A percentile compares a stretch with the other conserved stretches of the same genome.
Conservation (phyloP, 139 green algal genomes). For the Bryopsis sp. region DNA sequence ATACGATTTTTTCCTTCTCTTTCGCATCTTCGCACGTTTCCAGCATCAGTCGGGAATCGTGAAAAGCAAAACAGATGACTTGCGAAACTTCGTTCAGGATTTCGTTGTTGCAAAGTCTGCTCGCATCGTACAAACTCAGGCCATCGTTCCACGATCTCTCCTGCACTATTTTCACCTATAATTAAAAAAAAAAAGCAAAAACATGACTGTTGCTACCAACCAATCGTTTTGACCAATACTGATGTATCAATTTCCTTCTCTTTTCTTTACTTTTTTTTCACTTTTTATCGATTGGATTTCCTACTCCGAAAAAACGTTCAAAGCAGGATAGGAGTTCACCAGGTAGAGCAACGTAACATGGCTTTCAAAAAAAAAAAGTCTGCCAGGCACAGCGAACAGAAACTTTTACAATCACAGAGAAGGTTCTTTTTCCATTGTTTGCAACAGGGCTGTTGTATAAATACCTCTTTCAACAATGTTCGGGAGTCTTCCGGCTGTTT, state of each 20-base stretch:
- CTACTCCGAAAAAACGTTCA: too few relatives aligned
- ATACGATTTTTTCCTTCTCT: slow-evolving; percentile 82
- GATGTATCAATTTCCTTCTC: too few relatives aligned
- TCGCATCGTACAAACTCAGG: slow-evolving; percentile 78
- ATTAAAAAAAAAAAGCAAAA: background rate
- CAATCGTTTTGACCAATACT: too few relatives aligned
- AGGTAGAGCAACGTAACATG: too few relatives aligned
- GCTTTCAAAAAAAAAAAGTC: too few relatives aligned
- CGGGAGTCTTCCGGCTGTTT: slow-evolving; percentile 88
- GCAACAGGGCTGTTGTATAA: background rate
- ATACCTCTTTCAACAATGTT: slow-evolving; percentile 79
- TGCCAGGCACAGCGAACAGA: too few relatives aligned
- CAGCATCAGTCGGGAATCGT: slow-evolving; percentile 87
- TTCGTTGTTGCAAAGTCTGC: slow-evolving; percentile 88
- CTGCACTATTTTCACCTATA: slow-evolving; percentile 75
- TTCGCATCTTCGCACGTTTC: slow-evolving; percentile 90
- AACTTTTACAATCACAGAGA: too few relatives aligned
- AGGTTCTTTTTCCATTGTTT: background rate
- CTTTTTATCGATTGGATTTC: too few relatives aligned
- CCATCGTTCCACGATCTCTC: slow-evolving; percentile 93
- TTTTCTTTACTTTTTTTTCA: too few relatives aligned
- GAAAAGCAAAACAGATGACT: slow-evolving; percentile 95
- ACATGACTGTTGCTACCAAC: too few relatives aligned
- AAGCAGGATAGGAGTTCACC: too few relatives aligned
- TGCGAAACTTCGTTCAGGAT: slow-evolving; percentile 90